A percentile compares a stretch with the other conserved stretches of the same genome.
These are phyloP conservation scores for Royoungia palumana DNA, from an alignment of 768 basidiomycete species.

Conservation along the genomic window DNA sequence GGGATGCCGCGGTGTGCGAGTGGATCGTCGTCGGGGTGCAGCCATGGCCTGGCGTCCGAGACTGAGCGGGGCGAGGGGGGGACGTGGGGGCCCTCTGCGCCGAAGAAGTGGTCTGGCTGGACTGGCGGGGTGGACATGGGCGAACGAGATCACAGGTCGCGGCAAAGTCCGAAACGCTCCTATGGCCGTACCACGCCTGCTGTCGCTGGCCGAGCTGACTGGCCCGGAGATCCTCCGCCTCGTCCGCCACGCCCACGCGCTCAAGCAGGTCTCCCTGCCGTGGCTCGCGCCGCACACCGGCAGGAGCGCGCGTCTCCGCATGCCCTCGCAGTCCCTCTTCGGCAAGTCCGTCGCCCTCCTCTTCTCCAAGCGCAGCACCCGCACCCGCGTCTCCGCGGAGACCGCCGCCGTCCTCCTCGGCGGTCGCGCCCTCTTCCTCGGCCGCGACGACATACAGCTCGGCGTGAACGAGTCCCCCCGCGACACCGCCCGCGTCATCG, in stretches of 20 bases:
- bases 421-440: conserved; percentile 87
- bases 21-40: conserved; percentile 79
- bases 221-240: conserved; percentile 68
- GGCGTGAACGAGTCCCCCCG: conserved; percentile 89
- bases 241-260: conserved; percentile 57
- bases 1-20: conserved; percentile 87
- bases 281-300: conserved; percentile 59
- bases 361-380: conserved; percentile 91
- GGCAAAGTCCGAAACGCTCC: conserved; percentile 11
- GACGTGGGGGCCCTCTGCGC: conserved; percentile 41
- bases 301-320: conserved; percentile 40
- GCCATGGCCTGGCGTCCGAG: conserved; percentile 62
- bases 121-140: too few relatives aligned
- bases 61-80: conserved; percentile 63
- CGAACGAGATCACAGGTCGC: too few relatives aligned
- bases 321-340: conserved; percentile 73
- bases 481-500: conserved; percentile 85
- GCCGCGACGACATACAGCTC: conserved; percentile 87
- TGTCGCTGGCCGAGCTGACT: conserved; percentile 87
- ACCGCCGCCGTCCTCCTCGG: conserved; percentile 77
- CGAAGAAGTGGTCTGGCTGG: conserved; percentile 86
- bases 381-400: conserved; percentile 87
- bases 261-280: conserved; percentile 62
- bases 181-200: conserved; percentile 62
- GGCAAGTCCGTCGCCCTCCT: conserved; percentile 85